Evolutionary conservation across 345 rosid genomes (phyloP), one percentile per base, ranked within the genome.

Genomic region (Capsella bursapastoris): DNA sequence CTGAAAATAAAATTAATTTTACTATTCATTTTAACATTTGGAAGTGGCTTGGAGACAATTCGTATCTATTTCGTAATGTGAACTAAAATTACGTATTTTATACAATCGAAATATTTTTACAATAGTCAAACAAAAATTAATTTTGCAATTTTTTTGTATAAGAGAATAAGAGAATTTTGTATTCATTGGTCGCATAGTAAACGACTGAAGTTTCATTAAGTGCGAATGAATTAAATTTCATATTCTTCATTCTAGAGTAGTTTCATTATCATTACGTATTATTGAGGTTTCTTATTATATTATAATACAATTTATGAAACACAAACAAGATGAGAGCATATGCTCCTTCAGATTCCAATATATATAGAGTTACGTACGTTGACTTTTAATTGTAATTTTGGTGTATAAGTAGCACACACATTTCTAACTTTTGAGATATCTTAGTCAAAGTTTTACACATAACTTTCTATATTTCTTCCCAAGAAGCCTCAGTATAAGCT

Each of bases 271-370:
- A 3, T 28, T 50, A 49, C 57, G 45, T 53, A 72, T 41, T 72
- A 72, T 53, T 51, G 37, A 72, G 63, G 63, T 43, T 18, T 52
- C 14, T 52, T 62, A 11, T 55, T 64, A 35, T 61, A 11, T 53
- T 64, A 35, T 64, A 64, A 64, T 55, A 73, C 59, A 53, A 6
- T 43, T 43, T 73, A 73, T 55, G 9, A 8, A 64, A 73, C 47
- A 64, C 70, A 55, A 73, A 55, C 63, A 43, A 73, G 64, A 63
- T 44, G 38, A 62, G 70, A 64, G 57, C 44, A 72, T 43, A 72
- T 72, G 35, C 76, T 72, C 13, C 5, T 62, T 41, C 43, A 63
- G 63, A 72, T 72, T 53, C 70, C 55, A 16, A 53, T 28, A 9
- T 28, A 9, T 34, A 29, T 29, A 13, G 38, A 61, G 16, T 35